These are phyloP conservation scores for Acanthamoeba healyi DNA, from an alignment of 208 protist species.

Conservation along the genomic window DNA sequence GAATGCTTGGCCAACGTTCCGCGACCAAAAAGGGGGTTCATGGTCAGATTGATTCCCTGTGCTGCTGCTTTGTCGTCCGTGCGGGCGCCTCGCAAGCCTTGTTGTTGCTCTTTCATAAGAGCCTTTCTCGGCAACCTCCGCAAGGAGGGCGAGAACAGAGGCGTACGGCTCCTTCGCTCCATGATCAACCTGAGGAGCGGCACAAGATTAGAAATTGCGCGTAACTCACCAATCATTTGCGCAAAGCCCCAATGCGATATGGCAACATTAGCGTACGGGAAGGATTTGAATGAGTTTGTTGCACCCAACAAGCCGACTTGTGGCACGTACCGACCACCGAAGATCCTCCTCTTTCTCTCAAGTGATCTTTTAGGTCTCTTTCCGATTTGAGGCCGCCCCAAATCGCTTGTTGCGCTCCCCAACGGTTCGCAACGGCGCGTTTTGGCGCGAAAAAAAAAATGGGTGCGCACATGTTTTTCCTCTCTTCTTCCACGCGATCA, in stretches of 20 bases:
- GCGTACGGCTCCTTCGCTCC: neutral
- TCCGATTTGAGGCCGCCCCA: no score
- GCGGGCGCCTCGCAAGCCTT: neutral
- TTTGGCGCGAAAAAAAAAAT: neutral
- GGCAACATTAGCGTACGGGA: no score
- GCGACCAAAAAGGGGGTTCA: conserved; percentile 10
- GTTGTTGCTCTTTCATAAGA: neutral
- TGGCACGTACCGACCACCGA: no score
- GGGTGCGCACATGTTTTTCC: no score
- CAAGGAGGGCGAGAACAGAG: neutral
- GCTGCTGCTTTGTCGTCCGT: neutral
- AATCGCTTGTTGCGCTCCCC: neutral
- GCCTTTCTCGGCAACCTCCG: neutral
- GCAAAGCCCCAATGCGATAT: neutral
- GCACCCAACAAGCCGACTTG: no score
- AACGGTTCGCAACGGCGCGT: neutral
- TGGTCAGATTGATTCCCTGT: neutral
- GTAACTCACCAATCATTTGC: no score
- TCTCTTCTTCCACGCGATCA: no score
- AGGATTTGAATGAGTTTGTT: no score
- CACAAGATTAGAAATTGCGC: neutral
- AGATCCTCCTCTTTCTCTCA: neutral
- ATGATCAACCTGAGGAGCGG: neutral
- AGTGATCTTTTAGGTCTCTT: neutral
- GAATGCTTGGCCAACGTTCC: neutral